Base-by-base conservation (phyloP, 2,329 filamentous ascomycete genomes). In the Ceratocystis colombiana region DNA sequence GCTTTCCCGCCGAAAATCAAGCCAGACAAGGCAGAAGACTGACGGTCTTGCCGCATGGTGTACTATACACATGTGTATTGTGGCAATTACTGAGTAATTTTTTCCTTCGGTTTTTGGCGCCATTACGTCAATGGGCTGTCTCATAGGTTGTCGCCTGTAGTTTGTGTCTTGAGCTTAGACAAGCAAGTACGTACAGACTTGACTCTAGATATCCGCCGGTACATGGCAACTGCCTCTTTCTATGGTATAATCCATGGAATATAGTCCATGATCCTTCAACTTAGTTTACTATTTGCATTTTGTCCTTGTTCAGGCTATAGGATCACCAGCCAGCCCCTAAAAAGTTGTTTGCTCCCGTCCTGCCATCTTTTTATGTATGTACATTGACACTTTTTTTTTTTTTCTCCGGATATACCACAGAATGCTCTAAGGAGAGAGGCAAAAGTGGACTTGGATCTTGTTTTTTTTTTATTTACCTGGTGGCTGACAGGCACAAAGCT, bases 251-350 rank as follows among this genome's bases (percentile, higher is more conserved):
- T 33, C 53, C 22, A 57, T 57, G 53, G 53, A 17, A 7, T 15
- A 57, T 15, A 33, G 30, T n/a, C 28, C 5, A 10, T 7, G 12
- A 59, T 59, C 53, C 53, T 59, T 30, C 28, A 17, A 5, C 22
- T 37, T 20, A 8, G 7, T 4, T 17, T 8, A 25, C 15, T 59
- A 12, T 37, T 28, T 20, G 6, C 15, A 12, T 53, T 53, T 30
- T 59, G 20, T 33, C 15, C 53, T 17, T 59, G 28, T 20, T 59
- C 53, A 8, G 53, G 25, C 28, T 33, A 6, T n/a, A 30, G 53
- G 53, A 59, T 59, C 53, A 59, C 53, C 28, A 59, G 5, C 53
- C 53, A 57, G 28, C 53, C 53, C 53, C 53, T 30, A 30, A 30
- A 33, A 33, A 2, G 53, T 17, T 15, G 22, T 2, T 17, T 30